Percentiles rank a stretch among this genome's conserved stretches.
These are phyloP conservation scores for Mycena amicta DNA, from an alignment of 768 basidiomycete genomes.

Conservation along the genomic window DNA sequence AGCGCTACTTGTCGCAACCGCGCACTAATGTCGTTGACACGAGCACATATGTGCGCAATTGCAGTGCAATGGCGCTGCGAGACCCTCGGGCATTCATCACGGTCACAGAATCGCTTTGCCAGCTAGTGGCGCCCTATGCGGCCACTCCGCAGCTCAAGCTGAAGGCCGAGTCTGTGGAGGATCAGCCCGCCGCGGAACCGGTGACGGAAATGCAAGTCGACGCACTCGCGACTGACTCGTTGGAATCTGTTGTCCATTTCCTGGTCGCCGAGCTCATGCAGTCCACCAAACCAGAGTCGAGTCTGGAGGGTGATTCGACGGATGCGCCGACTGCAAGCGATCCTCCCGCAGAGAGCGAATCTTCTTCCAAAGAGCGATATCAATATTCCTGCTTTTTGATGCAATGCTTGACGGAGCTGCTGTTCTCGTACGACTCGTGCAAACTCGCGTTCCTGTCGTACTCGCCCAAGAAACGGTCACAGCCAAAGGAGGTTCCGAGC, in stretches of 20 bases:
- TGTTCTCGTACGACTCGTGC: slow-evolving; percentile 92
- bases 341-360: slow-evolving; percentile 21
- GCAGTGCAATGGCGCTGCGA: slow-evolving; percentile 79
- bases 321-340: not conserved
- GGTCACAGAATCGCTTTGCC: slow-evolving; percentile 69
- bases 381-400: slow-evolving; percentile 81
- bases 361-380: slow-evolving; percentile 40
- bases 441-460: slow-evolving; percentile 86
- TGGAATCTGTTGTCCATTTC: slow-evolving; percentile 67
- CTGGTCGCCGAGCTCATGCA: slow-evolving; percentile 70
- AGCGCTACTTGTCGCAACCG: slow-evolving; percentile 75
- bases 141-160: slow-evolving; percentile 59
- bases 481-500: slow-evolving; percentile 61
- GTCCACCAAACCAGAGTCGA: slow-evolving; percentile 22
- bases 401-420: slow-evolving; percentile 88
- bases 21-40: slow-evolving; percentile 71
- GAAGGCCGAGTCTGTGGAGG: slow-evolving; percentile 39
- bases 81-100: slow-evolving; percentile 78
- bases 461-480: slow-evolving; percentile 63
- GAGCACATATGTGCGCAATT: slow-evolving; percentile 70
- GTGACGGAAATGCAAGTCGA: slow-evolving; percentile 67
- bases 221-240: slow-evolving; percentile 39
- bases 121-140: slow-evolving; percentile 68
- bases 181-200: slow-evolving; percentile 26
- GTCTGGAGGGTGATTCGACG: slow-evolving; percentile 12